A percentile compares a stretch with the other conserved stretches of the same genome.
Evolutionary conservation across 495 filamentous ascomycete species (phyloP).

Genomic region (Platismatia glauca): DNA sequence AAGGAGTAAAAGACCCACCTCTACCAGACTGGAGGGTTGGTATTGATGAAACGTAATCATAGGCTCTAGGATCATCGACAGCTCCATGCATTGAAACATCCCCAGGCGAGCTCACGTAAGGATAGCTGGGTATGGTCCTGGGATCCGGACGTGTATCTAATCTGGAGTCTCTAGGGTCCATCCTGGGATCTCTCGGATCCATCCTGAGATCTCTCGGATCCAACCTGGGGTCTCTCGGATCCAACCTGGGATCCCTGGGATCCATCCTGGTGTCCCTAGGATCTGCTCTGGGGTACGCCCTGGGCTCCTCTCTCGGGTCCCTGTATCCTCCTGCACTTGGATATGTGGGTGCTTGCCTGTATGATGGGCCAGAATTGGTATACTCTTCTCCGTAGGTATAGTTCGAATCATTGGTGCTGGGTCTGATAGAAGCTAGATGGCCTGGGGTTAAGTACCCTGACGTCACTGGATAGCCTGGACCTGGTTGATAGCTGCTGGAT

Average conservation of each 20-base stretch:
- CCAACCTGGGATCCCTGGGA: neutral
- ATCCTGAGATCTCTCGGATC: constrained; percentile 14
- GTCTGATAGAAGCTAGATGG: constrained; percentile 4
- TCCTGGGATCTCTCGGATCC: constrained; percentile 9
- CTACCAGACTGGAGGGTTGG: constrained; percentile 16
- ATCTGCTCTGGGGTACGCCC: constrained; percentile 2
- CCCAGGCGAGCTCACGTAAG: constrained; percentile 13
- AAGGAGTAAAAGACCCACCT: constrained; percentile 12
- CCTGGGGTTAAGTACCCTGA: constrained; percentile 2
- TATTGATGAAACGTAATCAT: constrained; percentile 12
- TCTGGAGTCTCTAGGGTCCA: constrained; percentile 9
- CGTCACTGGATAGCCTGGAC: constrained; percentile 15
- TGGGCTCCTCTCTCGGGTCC: constrained; percentile 1
- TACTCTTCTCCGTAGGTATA: constrained; percentile 20
- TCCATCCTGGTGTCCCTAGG: constrained; percentile 5
- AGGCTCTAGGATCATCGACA: constrained; percentile 5
- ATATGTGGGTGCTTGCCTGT: constrained; percentile 16
- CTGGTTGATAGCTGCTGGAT: constrained; percentile 14
- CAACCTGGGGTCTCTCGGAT: neutral
- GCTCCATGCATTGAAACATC: constrained; percentile 15
- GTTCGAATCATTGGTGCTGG: constrained; percentile 8
- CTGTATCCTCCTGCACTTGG: constrained; percentile 7
- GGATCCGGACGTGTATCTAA: constrained; percentile 14
- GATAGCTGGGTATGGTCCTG: constrained; percentile 9
- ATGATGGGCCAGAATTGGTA: constrained; percentile 8